Conservation (phyloP, 2,329 filamentous ascomycete species). For the Pseudogymnoascus sp. region DNA sequence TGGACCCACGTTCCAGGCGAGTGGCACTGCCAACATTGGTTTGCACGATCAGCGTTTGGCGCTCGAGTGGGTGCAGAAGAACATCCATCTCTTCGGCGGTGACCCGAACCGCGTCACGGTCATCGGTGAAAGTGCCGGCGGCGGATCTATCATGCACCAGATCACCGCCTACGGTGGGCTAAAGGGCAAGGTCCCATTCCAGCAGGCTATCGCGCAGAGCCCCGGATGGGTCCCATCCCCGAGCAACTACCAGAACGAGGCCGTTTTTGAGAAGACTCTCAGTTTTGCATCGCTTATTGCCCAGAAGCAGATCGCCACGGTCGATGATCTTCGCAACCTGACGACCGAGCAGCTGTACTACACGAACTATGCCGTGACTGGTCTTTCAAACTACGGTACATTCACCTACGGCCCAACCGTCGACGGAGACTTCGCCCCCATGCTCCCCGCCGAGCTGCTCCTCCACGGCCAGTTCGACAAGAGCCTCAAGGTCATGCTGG, state of each 20-base stretch:
- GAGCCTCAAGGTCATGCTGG: slow-evolving; percentile 36
- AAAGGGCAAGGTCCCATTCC: slow-evolving; percentile 32
- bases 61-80: slow-evolving; percentile 46
- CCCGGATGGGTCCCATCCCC: slow-evolving; percentile 10
- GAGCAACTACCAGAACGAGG: slow-evolving; percentile 12
- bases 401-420: slow-evolving; percentile 34
- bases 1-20: slow-evolving; percentile 33
- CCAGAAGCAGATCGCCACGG: slow-evolving; percentile 12
- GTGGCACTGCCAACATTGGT: slow-evolving; percentile 40
- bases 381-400: slow-evolving; percentile 11
- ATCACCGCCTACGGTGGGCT: slow-evolving; percentile 37
- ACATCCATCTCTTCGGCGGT: slow-evolving; percentile 48
- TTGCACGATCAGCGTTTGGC: slow-evolving; percentile 46
- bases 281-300: neutral
- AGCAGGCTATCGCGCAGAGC: slow-evolving; percentile 23
- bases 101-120: slow-evolving; percentile 41
- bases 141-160: slow-evolving; percentile 41
- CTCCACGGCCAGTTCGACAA: slow-evolving; percentile 35
- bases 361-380: slow-evolving; percentile 15
- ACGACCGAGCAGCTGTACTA: slow-evolving; percentile 10
- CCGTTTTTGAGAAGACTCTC: slow-evolving; percentile 1
- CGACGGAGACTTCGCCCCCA: slow-evolving; percentile 40
- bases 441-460: slow-evolving; percentile 36
- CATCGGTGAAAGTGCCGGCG: slow-evolving; percentile 42
- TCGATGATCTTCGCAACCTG: slow-evolving; percentile 14